Conservation (phyloP, 2,329 filamentous ascomycete species). For the Domatiomyces globalis region DNA sequence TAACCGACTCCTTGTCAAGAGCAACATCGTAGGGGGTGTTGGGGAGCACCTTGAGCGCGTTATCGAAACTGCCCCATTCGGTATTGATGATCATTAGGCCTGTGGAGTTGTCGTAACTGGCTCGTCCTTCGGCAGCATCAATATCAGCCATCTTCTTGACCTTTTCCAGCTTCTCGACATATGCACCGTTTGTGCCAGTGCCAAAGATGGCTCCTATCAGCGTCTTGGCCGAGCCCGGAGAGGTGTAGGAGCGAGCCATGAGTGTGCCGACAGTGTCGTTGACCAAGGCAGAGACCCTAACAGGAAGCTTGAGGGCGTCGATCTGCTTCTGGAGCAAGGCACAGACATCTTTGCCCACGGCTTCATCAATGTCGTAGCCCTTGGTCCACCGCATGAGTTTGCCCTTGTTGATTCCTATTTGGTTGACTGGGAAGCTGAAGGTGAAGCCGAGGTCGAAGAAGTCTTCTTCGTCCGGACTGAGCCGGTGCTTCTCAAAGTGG, state of each 20-base stretch:
- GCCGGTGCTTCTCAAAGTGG: conserved; percentile 60
- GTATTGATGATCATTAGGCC: conserved; percentile 97
- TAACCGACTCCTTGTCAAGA: conserved; percentile 67
- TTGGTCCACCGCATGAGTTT: conserved; percentile 95
- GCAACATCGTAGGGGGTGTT: conserved; percentile 68
- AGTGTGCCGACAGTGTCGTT: conserved; percentile 97
- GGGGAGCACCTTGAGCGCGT: conserved; percentile 74
- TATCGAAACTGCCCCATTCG: conserved; percentile 98
- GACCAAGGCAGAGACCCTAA: conserved; percentile 87
- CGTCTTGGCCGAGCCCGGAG: conserved; percentile 70
- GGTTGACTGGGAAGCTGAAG: conserved; percentile 92
- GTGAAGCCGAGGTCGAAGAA: conserved; percentile 96
- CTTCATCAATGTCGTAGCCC: conserved; percentile 93
- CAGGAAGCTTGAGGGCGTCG: conserved; percentile 69
- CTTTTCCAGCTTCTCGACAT: conserved; percentile 79
- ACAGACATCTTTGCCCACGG: conserved; percentile 88
- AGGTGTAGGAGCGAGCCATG: conserved; percentile 94
- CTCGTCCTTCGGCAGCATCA: conserved; percentile 32
- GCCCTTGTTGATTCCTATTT: conserved; percentile 89
- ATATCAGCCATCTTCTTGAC: conserved; percentile 58
- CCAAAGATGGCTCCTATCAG: conserved; percentile 94
- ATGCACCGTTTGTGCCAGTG: conserved; percentile 93
- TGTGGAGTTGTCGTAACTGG: conserved; percentile 62
- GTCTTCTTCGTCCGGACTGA: conserved; percentile 54
- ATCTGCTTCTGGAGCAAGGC: conserved; percentile 78